phyloP scores from a whole-genome alignment of 2,329 filamentous ascomycete species.

The Plectosphaerella plurivora region DNA sequence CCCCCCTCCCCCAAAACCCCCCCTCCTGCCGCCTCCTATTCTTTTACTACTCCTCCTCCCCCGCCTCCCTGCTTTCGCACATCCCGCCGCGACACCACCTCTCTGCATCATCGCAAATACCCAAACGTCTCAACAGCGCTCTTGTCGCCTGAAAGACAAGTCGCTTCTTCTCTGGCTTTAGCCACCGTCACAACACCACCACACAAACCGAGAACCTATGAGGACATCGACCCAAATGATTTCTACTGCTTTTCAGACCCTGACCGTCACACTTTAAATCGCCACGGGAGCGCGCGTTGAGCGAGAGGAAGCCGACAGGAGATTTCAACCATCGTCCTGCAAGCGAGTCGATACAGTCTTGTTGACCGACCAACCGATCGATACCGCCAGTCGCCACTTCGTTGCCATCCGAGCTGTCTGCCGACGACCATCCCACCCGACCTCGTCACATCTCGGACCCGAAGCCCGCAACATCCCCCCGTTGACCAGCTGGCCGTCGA shows the following conservation, averaged over 20 bases:
- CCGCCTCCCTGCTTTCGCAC: conserved; percentile 1
- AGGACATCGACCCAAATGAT: conserved; percentile 16
- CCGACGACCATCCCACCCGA: too few species aligned
- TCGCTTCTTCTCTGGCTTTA: conserved; percentile 9
- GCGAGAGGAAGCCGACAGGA: conserved; percentile 41
- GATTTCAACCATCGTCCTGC: conserved; percentile 58
- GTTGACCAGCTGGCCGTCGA: conserved; percentile 28
- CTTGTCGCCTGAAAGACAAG: conserved; percentile 11
- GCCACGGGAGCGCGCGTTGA: conserved; percentile 60
- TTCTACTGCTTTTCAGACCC: conserved; percentile 1
- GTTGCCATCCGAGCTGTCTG: conserved; percentile 5
- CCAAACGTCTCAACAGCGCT: conserved; percentile 5
- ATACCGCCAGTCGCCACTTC: conserved; percentile 23
- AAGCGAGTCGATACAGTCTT: conserved; percentile 23
- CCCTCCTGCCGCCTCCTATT: neutral
- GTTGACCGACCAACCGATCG: neutral
- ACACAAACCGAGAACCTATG: conserved; percentile 14
- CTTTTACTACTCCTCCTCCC: neutral
- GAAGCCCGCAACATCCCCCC: neutral
- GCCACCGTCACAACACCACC: conserved; percentile 3
- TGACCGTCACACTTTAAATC: conserved; percentile 61
- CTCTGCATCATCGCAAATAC: conserved; percentile 14
- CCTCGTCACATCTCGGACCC: conserved; percentile 1
- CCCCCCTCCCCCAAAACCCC: neutral
- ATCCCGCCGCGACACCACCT: neutral